phyloP scores from a whole-genome alignment of 805 yeast species.

The Metschnikowia proteae region DNA sequence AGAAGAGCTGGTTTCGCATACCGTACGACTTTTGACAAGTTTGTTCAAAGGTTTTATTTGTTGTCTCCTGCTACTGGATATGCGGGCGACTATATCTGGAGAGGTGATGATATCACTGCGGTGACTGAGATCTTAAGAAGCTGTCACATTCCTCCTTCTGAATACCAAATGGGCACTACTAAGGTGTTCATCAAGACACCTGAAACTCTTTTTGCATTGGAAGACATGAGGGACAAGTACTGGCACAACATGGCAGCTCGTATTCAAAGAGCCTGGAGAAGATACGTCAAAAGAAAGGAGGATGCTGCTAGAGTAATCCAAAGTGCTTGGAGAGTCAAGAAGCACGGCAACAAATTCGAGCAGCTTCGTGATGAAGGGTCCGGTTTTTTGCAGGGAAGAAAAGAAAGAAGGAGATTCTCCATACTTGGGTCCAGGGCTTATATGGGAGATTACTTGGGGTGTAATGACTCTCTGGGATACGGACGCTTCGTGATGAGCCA shows the following conservation, averaged over 20 bases:
- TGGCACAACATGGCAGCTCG: constrained; percentile 99
- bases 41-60: constrained; percentile 89
- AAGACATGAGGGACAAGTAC: constrained; percentile 92
- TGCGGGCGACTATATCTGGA: constrained; percentile 70
- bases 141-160: constrained; percentile 68
- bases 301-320: constrained; percentile 84
- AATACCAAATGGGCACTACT: constrained; percentile 87
- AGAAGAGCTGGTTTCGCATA: constrained; percentile 99
- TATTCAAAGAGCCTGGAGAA: constrained; percentile 95
- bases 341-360: constrained; percentile 77
- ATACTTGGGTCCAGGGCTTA: constrained; percentile 83
- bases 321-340: constrained; percentile 74
- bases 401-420: constrained; percentile 87
- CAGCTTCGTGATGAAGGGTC: constrained; percentile 85
- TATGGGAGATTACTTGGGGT: constrained; percentile 90
- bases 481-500: constrained; percentile 74
- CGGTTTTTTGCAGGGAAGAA: constrained; percentile 62
- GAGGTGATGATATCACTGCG: constrained; percentile 52
- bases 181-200: constrained; percentile 96
- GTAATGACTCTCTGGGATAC: constrained; percentile 64
- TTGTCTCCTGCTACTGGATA: constrained; percentile 87
- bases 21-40: constrained; percentile 93
- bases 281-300: constrained; percentile 71
- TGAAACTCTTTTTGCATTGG: constrained; percentile 91
- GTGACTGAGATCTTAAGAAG: constrained; percentile 48